Evolutionary conservation across 1,284 basidiomycete species (phyloP).

Genomic region (Macrocystidia cucumis): DNA sequence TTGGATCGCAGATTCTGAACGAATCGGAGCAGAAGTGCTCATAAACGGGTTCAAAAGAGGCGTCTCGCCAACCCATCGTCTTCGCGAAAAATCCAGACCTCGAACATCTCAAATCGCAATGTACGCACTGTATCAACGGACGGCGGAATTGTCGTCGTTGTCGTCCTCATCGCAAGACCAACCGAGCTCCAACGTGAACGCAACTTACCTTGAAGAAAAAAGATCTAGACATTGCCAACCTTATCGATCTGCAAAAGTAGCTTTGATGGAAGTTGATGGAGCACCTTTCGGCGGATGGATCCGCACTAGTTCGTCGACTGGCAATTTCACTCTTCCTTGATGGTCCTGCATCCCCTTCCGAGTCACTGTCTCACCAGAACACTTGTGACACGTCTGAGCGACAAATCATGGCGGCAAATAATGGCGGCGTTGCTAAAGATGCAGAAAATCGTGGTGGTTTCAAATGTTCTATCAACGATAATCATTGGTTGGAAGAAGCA

Average conservation of each 20-base stretch:
- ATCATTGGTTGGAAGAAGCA: no score
- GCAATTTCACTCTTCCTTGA: no score
- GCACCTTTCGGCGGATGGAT: constrained; percentile 58
- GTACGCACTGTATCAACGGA: constrained; percentile 30
- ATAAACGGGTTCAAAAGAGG: constrained; percentile 76
- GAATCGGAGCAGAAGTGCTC: constrained; percentile 49
- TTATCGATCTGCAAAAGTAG: constrained; percentile 42
- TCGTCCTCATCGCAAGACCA: constrained; percentile 8
- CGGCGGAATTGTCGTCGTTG: constrained; percentile 9
- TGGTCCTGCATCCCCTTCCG: no score
- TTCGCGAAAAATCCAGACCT: constrained; percentile 53
- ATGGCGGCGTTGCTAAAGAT: no score
- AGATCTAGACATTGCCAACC: constrained; percentile 19
- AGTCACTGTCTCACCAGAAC: no score
- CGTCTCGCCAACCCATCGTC: constrained; percentile 60
- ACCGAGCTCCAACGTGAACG: constrained; percentile 5
- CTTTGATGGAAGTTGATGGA: constrained; percentile 29
- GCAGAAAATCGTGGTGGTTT: no score
- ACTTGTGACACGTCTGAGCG: no score
- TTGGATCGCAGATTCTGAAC: constrained; percentile 49
- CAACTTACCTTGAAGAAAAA: constrained; percentile 24
- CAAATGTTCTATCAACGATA: no score
- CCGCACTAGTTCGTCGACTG: no score
- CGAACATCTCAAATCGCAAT: constrained; percentile 40
- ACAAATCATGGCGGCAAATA: no score